These are phyloP conservation scores for Gaertneriomyces semiglobifer DNA, from an alignment of 192 early-diverging fungal genomes.

Conservation along the genomic window DNA sequence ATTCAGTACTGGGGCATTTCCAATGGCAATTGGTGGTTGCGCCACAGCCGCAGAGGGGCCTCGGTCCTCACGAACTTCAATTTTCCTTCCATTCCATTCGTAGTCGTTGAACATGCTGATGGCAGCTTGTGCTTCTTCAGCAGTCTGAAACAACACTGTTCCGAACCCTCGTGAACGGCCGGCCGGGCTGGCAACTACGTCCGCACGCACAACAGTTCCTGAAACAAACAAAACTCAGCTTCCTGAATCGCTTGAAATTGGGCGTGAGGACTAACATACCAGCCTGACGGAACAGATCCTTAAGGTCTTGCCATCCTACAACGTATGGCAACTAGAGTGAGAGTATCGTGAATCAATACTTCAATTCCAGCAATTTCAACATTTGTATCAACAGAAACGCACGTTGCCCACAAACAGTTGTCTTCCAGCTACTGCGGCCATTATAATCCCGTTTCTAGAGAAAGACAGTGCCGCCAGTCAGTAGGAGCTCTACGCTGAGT, in stretches of 20 bases:
- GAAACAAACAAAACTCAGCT: not conserved
- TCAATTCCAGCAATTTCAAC: not conserved
- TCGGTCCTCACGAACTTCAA: slow-evolving; percentile 48
- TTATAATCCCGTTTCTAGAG: too few relatives aligned
- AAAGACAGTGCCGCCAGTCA: too few relatives aligned
- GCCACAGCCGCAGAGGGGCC: slow-evolving; percentile 12
- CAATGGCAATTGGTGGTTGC: slow-evolving; percentile 14
- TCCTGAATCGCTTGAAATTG: not conserved
- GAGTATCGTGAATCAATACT: not conserved
- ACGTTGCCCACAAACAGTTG: slow-evolving; percentile 73
- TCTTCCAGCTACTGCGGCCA: slow-evolving; percentile 27
- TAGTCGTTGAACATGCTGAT: slow-evolving; percentile 47
- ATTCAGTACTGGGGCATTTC: slow-evolving; percentile 1
- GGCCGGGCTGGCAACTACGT: slow-evolving; percentile 34
- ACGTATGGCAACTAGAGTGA: slow-evolving; percentile 61
- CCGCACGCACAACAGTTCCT: slow-evolving; percentile 47
- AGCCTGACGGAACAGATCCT: slow-evolving; percentile 42
- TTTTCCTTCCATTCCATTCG: slow-evolving; percentile 46
- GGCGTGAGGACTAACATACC: slow-evolving; percentile 14
- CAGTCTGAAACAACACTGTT: slow-evolving; percentile 41
- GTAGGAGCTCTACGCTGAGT: too few relatives aligned
- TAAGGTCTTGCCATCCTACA: slow-evolving; percentile 68
- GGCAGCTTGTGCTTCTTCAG: slow-evolving; percentile 43
- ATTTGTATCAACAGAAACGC: slow-evolving; percentile 17
- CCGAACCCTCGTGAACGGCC: slow-evolving; percentile 48